Percentiles rank a stretch among this genome's conserved stretches.
Conservation (phyloP, 1,284 basidiomycete species). For the Naganishia cerealis region DNA sequence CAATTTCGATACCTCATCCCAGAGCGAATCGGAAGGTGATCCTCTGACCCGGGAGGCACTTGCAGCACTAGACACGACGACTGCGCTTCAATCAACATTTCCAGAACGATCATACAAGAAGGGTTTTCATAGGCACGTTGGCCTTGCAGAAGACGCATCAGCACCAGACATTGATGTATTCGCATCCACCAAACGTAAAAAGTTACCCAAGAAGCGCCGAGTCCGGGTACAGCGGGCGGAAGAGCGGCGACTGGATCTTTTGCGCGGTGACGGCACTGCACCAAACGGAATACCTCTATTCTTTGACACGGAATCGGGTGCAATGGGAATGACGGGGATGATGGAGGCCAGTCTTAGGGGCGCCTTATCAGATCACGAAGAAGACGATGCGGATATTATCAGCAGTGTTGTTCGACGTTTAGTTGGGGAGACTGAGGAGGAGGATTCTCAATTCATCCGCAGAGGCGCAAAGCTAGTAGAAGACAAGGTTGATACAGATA, state of each 20-base stretch:
- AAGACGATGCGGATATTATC: constrained; percentile 6
- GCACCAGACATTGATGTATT: background rate
- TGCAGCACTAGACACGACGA: constrained; percentile 5
- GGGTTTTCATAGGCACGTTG: background rate
- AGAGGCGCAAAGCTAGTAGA: background rate
- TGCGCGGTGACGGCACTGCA: constrained; percentile 49
- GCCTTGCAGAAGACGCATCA: too few species aligned
- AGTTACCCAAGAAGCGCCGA: constrained; percentile 11
- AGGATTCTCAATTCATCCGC: background rate
- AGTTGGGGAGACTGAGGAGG: background rate
- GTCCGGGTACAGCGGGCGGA: constrained; percentile 18
- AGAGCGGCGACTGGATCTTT: constrained; percentile 40
- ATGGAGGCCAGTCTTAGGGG: constrained; percentile 7
- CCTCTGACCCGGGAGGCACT: constrained; percentile 19
- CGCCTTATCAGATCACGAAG: constrained; percentile 1
- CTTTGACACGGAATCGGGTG: background rate
- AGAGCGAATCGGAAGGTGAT: constrained; percentile 5
- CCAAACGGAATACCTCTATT: constrained; percentile 15
- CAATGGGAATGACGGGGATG: background rate
- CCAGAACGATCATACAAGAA: background rate
- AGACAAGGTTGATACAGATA: background rate
- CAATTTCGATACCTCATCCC: constrained; percentile 4
- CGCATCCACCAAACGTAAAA: background rate
- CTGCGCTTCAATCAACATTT: background rate
- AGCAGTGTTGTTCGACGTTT: constrained; percentile 20